phyloP scores from a whole-genome alignment of 2,329 filamentous ascomycete genomes.

The Penicillium fuscoglaucum region DNA sequence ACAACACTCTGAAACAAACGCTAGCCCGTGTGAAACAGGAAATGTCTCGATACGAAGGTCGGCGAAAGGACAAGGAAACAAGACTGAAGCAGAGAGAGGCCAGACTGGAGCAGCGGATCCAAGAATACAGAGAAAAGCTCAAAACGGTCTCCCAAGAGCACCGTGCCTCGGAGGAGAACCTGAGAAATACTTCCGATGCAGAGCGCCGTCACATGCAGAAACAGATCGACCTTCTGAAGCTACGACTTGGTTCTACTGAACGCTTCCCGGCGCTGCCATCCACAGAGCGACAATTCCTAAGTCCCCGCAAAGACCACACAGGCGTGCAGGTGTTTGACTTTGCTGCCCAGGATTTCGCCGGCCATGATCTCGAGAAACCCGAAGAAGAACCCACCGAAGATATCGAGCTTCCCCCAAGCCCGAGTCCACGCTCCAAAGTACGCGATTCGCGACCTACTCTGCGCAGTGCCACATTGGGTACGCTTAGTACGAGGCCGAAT shows the following conservation, averaged over 20 bases:
- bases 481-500: conserved; percentile 27
- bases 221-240: conserved; percentile 40
- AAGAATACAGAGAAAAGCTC: conserved; percentile 44
- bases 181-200: conserved; percentile 36
- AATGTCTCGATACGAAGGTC: conserved; percentile 44
- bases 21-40: conserved; percentile 45
- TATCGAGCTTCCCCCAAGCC: conserved; percentile 36
- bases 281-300: conserved; percentile 26
- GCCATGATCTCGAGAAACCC: conserved; percentile 21
- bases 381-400: conserved; percentile 33
- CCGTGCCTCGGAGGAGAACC: conserved; percentile 37
- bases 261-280: conserved; percentile 24
- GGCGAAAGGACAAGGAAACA: conserved; percentile 45
- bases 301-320: conserved; percentile 32
- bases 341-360: conserved; percentile 24
- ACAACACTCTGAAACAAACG: conserved; percentile 41
- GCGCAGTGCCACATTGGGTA: conserved; percentile 19
- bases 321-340: conserved; percentile 28
- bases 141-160: conserved; percentile 38
- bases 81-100: conserved; percentile 43
- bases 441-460: conserved; percentile 21
- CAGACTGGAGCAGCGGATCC: conserved; percentile 41
- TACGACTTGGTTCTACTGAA: conserved; percentile 33
- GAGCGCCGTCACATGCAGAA: conserved; percentile 43
- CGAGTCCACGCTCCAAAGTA: conserved; percentile 38